Evolutionary conservation across 441 rosid species (phyloP).

Genomic region (Jatropha podagrica): DNA sequence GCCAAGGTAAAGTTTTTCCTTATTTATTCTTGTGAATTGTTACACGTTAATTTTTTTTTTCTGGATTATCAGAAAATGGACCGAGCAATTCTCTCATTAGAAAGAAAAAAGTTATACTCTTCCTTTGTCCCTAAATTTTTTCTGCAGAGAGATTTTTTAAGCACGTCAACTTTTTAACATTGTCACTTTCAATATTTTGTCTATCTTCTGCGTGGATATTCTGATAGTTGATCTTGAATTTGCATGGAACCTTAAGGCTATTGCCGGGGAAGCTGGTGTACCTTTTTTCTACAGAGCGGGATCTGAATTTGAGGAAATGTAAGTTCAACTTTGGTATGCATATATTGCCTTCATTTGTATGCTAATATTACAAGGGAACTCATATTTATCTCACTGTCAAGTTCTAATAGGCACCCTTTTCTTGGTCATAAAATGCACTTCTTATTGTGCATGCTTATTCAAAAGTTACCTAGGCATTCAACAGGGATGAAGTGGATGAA

Average conservation of each 20-base stretch:
- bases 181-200: background rate
- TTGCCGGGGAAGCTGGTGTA: conserved; percentile 99
- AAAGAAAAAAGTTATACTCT: background rate
- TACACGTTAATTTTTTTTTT: background rate
- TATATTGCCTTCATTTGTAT: background rate
- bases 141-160: background rate
- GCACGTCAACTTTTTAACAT: background rate
- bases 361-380: background rate
- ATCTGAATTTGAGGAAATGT: conserved; percentile 99
- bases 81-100: background rate
- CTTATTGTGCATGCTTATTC: background rate
- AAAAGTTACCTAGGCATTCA: background rate
- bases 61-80: background rate
- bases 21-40: background rate
- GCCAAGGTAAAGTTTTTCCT: conserved; percentile 65
- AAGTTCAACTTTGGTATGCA: conserved; percentile 29
- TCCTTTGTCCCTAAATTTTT: background rate
- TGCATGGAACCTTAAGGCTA: conserved; percentile 59
- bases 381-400: background rate
- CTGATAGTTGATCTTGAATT: conserved; percentile 23
- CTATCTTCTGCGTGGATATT: background rate
- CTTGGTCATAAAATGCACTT: background rate
- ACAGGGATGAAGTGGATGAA: background rate
- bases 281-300: conserved; percentile 99
- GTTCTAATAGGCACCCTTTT: background rate